phyloP scores from a whole-genome alignment of 1,284 basidiomycete species.

The Leccinum pachyderme region DNA sequence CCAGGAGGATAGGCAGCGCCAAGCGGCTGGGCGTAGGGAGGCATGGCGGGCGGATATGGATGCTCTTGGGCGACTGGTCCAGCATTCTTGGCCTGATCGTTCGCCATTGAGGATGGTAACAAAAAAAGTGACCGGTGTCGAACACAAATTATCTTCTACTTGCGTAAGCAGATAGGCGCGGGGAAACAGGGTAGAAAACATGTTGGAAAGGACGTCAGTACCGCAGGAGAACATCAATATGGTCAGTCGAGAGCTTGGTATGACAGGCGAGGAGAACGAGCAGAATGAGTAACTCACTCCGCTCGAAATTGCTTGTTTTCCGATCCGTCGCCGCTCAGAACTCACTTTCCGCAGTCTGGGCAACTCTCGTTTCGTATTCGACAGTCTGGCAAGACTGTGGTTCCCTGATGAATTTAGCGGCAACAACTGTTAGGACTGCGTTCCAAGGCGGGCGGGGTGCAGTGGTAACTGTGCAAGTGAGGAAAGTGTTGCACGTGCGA shows the following conservation, averaged over 20 bases:
- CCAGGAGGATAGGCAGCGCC: constrained; percentile 34
- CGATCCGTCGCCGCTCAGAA: constrained; percentile 39
- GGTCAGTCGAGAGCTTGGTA: not conserved
- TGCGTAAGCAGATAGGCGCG: constrained; percentile 35
- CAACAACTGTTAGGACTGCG: constrained; percentile 8
- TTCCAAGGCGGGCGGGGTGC: constrained; percentile 9
- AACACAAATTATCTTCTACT: constrained; percentile 25
- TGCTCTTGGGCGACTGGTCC: constrained; percentile 32
- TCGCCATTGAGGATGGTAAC: constrained; percentile 27
- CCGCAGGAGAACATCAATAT: not conserved
- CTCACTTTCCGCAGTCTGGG: constrained; percentile 14
- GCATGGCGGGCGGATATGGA: constrained; percentile 28
- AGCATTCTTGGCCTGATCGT: constrained; percentile 33
- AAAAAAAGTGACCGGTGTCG: constrained; percentile 28
- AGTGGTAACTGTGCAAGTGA: constrained; percentile 30
- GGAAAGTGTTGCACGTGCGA: constrained; percentile 32
- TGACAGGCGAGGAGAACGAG: constrained; percentile 1
- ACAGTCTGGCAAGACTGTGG: constrained; percentile 3
- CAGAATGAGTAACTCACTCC: constrained; percentile 31
- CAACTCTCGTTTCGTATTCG: constrained; percentile 11
- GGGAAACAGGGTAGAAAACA: constrained; percentile 16
- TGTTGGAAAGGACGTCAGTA: constrained; percentile 14
- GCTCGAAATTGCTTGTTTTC: constrained; percentile 37
- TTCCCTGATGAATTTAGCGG: constrained; percentile 11
- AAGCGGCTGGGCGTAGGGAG: constrained; percentile 31